phyloP scores from a whole-genome alignment of 257 asterid genomes.

The Petunia secreta region DNA sequence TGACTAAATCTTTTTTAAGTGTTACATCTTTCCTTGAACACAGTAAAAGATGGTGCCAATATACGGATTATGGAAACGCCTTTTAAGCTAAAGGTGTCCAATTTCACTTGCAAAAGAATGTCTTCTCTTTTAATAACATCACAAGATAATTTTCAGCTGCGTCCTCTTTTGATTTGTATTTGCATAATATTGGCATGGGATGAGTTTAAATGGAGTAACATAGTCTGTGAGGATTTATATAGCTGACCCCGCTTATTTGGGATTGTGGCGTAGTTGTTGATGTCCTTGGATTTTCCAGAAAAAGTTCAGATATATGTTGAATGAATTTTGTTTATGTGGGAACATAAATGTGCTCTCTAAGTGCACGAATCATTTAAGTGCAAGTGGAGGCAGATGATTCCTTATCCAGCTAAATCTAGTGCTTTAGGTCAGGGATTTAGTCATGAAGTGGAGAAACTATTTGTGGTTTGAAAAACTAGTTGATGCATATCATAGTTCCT shows the following conservation, averaged over 20 bases:
- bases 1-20: not conserved
- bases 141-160: not conserved
- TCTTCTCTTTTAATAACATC: not conserved
- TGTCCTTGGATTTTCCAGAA: not conserved
- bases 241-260: too few species aligned
- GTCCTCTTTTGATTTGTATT: not conserved
- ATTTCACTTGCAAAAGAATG: too few species aligned
- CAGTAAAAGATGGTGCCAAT: not conserved
- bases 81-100: not conserved
- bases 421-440: not conserved
- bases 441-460: slow-evolving; percentile 1
- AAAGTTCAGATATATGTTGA: slow-evolving; percentile 7
- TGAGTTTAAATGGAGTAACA: too few species aligned
- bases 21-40: not conserved
- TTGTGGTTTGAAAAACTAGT: not conserved
- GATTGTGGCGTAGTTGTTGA: too few species aligned
- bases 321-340: not conserved
- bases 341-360: not conserved
- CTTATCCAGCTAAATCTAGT: slow-evolving; percentile 6
- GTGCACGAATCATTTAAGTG: not conserved
- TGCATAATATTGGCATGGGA: too few species aligned
- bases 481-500: not conserved
- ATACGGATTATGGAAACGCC: not conserved
- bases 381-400: not conserved
- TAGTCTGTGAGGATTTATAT: too few species aligned